Conservation (phyloP, 352 stramenopile genomes). For the Globisporangium acanthophoron region DNA sequence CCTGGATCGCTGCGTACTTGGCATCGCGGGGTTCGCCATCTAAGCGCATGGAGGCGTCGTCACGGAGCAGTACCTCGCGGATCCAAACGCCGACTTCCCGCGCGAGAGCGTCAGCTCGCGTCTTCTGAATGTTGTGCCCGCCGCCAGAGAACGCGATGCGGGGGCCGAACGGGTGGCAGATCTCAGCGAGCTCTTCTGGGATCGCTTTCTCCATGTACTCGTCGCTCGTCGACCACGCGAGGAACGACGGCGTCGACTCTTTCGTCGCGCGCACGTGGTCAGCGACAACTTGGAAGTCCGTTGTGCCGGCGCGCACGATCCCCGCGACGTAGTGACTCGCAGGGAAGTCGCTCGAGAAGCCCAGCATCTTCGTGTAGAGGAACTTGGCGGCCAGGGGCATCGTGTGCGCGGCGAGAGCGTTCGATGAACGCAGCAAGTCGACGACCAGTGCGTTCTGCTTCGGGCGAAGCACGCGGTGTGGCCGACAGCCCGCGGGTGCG, state of each 20-base stretch:
- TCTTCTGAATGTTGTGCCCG: conserved; percentile 65
- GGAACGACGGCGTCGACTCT: conserved; percentile 23
- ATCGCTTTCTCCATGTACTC: conserved; percentile 43
- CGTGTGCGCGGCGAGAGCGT: conserved; percentile 13
- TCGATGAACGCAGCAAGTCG: conserved; percentile 17
- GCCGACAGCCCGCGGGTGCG: conserved; percentile 32
- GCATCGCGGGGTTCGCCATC: too few relatives aligned
- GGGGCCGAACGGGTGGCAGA: conserved; percentile 23
- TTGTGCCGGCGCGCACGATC: conserved; percentile 36
- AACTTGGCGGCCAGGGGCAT: conserved; percentile 21
- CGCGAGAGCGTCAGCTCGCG: conserved; percentile 26
- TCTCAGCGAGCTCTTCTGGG: conserved; percentile 21
- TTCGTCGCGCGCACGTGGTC: conserved; percentile 20
- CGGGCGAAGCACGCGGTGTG: conserved; percentile 33
- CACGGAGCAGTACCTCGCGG: conserved; percentile 7
- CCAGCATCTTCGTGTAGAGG: conserved; percentile 32
- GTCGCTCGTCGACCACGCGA: conserved; percentile 43
- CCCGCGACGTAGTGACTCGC: conserved; percentile 30
- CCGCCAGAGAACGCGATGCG: conserved; percentile 32
- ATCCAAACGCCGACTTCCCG: conserved; percentile 21
- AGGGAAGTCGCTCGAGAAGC: conserved; percentile 20
- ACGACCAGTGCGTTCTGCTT: conserved; percentile 26
- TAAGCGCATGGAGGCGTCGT: neutral
- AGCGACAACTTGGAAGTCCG: conserved; percentile 31
- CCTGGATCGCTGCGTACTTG: too few relatives aligned